Evolutionary conservation across 2,329 filamentous ascomycete species (phyloP), one percentile per base, ranked within the genome.

Genomic region (Pseudogymnoascus sp.): DNA sequence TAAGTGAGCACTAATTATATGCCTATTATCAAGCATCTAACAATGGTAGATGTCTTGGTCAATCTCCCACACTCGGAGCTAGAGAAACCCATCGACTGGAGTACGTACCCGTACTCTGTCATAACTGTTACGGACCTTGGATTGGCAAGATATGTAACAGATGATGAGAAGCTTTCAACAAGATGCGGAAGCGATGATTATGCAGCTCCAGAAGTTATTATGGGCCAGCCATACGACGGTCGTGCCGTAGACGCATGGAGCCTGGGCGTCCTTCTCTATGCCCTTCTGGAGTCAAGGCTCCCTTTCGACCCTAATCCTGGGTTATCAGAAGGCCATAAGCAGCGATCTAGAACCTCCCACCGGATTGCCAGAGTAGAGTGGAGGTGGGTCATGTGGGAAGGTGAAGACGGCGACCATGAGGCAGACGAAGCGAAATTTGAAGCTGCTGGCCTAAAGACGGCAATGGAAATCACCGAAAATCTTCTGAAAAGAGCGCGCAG

Each of bases 171-270:
- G 65, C 82, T 99, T n/a, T 90, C 90, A 65, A 97, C 93, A 1
- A 85, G 94, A 8, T 99, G 94, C 74, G 94, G 94, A 33, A 96
- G 90, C 41, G 94, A 97, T 75, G 94, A 99, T 76, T 99, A 99
- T 72, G 93, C 93, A 1, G 93, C 94, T 0, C 94, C 94, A 0
- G 94, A 99, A 74, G 92, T 99, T 52, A 88, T 99, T 61, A 91
- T 99, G 80, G 93, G 93, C 23, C 91, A 96, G 71, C 86, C 91
- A 6, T 99, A 99, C 72, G 92, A 97, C 72, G 94, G 94, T 33
- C 90, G 91, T 38, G 85, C 88, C 1, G 96, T 90, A 0, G 94
- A 99, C 72, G 92, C 91, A 8, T 99, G 94, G 94, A 95, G 93
- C 0, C 81, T 97, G 0, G 94, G 94, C 60, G 94, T 99, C 1